These are phyloP conservation scores for Ulota crispa DNA, from an alignment of 225 moss, liverwort and hornwort species.

Conservation along the genomic window DNA sequence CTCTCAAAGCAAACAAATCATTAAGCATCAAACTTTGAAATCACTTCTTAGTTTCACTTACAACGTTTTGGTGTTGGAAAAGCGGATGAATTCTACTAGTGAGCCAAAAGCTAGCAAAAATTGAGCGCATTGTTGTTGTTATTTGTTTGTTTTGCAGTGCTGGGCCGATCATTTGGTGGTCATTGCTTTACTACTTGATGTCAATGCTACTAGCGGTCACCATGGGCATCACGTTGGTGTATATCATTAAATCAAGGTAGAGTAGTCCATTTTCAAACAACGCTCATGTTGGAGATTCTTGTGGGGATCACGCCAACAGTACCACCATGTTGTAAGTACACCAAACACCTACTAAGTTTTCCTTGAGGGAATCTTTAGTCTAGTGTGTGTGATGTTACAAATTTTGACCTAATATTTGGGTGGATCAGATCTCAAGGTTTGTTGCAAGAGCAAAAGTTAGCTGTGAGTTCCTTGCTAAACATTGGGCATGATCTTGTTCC, in stretches of 20 bases:
- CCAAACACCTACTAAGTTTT: not conserved
- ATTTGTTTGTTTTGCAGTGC: conserved; percentile 40
- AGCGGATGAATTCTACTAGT: too few relatives aligned
- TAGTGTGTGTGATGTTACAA: not conserved
- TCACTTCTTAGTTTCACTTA: too few relatives aligned
- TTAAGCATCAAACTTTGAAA: too few relatives aligned
- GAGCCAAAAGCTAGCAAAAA: not conserved
- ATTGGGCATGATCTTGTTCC: conserved; percentile 86
- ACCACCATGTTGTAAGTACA: conserved; percentile 54
- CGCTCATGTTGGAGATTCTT: conserved; percentile 37
- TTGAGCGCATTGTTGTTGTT: not conserved
- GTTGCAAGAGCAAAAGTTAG: conserved; percentile 47
- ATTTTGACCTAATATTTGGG: not conserved
- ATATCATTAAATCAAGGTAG: conserved; percentile 66
- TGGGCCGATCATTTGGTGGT: conserved; percentile 84
- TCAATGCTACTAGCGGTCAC: conserved; percentile 89
- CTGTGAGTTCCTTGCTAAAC: conserved; percentile 76
- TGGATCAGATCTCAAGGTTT: conserved; percentile 31
- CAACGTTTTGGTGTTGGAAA: too few relatives aligned
- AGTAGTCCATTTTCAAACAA: conserved; percentile 56
- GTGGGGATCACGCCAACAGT: conserved; percentile 51
- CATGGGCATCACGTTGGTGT: conserved; percentile 74
- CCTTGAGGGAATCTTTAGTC: not conserved
- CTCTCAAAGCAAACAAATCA: too few relatives aligned
- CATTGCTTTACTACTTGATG: conserved; percentile 80